Percentiles rank a stretch among this genome's conserved stretches.
These are phyloP conservation scores for Psilocybe cubensis DNA, from an alignment of 768 basidiomycete species.

Conservation along the genomic window DNA sequence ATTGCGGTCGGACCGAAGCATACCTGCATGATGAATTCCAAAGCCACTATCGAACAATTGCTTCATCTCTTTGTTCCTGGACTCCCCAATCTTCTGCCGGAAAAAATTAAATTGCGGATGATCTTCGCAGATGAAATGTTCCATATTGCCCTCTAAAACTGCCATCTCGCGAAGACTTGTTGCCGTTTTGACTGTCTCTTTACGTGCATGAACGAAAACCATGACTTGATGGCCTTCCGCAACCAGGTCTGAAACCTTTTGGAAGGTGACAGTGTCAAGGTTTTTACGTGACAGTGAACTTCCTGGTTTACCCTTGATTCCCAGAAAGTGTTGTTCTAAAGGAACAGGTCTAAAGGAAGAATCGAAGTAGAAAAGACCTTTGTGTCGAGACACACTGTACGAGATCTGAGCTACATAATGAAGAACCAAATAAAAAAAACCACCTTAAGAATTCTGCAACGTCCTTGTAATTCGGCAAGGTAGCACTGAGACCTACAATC, in stretches of 20 bases:
- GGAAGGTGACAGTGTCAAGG: slow-evolving; percentile 84
- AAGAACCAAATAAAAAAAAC: slow-evolving; percentile 12
- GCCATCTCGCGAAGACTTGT: slow-evolving; percentile 79
- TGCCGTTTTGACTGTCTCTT: slow-evolving; percentile 96
- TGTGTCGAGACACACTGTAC: slow-evolving; percentile 78
- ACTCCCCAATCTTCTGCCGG: slow-evolving; percentile 76
- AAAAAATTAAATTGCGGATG: slow-evolving; percentile 81
- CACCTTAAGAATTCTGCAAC: slow-evolving; percentile 94
- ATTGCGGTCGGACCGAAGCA: slow-evolving; percentile 93
- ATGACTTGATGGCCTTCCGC: slow-evolving; percentile 96
- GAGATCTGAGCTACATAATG: not conserved
- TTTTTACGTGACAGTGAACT: slow-evolving; percentile 77
- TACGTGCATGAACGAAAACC: slow-evolving; percentile 98
- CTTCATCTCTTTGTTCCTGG: slow-evolving; percentile 96
- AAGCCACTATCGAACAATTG: slow-evolving; percentile 90
- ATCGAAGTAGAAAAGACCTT: slow-evolving; percentile 96
- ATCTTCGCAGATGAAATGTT: slow-evolving; percentile 81
- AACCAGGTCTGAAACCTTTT: slow-evolving; percentile 90
- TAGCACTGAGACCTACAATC: slow-evolving; percentile 95
- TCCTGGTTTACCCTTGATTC: slow-evolving; percentile 86
- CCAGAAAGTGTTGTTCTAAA: slow-evolving; percentile 96
- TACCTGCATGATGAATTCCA: slow-evolving; percentile 98
- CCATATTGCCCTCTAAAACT: slow-evolving; percentile 65
- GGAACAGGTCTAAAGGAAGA: slow-evolving; percentile 96
- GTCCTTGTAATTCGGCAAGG: slow-evolving; percentile 95